phyloP scores from a whole-genome alignment of 331 rosid genomes.

The Pyrus hybrid region DNA sequence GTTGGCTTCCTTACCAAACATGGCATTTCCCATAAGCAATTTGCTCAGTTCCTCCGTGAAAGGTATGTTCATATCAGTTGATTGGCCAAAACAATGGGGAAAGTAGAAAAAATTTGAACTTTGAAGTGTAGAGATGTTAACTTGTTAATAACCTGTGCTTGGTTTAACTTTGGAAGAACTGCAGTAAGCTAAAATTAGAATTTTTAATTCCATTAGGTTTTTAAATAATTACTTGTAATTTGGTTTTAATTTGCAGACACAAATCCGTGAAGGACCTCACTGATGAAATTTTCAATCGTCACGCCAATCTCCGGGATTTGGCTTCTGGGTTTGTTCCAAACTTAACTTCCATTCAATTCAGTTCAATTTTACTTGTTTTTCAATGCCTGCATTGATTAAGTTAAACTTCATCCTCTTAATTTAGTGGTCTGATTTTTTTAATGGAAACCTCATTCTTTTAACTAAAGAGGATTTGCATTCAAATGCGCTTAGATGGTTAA shows the following conservation, averaged over 20 bases:
- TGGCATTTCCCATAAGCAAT: conserved; percentile 70
- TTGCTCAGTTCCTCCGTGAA: conserved; percentile 83
- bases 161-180: background rate
- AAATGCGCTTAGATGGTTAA: background rate
- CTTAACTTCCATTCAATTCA: background rate
- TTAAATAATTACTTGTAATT: background rate
- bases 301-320: conserved; percentile 60
- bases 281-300: conserved; percentile 71
- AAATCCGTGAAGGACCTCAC: conserved; percentile 71
- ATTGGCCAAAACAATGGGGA: background rate
- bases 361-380: background rate
- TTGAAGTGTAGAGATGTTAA: background rate
- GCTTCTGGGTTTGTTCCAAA: conserved; percentile 75
- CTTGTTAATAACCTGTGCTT: background rate
- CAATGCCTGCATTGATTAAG: background rate
- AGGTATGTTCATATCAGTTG: conserved; percentile 29
- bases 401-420: background rate
- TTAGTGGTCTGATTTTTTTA: background rate
- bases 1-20: conserved; percentile 73
- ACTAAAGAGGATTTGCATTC: conserved; percentile 1
- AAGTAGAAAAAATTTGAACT: background rate
- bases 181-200: background rate
- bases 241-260: conserved; percentile 38
- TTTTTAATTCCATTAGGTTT: background rate
- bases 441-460: background rate